Evolutionary conservation across 1,284 basidiomycete genomes (phyloP).

Genomic region (Pseudozyma sp.): DNA sequence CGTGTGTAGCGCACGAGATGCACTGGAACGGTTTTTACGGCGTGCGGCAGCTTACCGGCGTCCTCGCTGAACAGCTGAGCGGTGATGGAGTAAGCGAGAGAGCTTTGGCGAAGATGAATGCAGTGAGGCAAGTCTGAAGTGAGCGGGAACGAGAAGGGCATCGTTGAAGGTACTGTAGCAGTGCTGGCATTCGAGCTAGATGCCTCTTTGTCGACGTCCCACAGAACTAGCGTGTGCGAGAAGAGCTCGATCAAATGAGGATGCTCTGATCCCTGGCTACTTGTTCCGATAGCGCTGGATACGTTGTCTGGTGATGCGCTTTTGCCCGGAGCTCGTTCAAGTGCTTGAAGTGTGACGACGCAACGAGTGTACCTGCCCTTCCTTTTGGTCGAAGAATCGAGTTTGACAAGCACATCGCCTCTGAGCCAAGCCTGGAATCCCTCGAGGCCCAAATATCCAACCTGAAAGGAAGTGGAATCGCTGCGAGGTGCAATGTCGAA

Average conservation of each 20-base stretch:
- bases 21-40: constrained; percentile 43
- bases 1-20: constrained; percentile 62
- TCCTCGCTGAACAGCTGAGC: constrained; percentile 51
- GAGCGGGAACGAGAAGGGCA: constrained; percentile 64
- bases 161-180: constrained; percentile 42
- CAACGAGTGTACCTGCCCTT: constrained; percentile 40
- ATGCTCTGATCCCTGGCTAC: background rate
- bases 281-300: background rate
- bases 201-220: constrained; percentile 39
- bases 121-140: constrained; percentile 66
- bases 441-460: constrained; percentile 63
- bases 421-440: constrained; percentile 60
- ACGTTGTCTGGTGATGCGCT: background rate
- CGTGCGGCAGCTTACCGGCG: constrained; percentile 23
- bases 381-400: constrained; percentile 39
- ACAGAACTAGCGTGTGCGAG: constrained; percentile 45
- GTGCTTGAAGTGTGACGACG: constrained; percentile 26
- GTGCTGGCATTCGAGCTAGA: constrained; percentile 28
- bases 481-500: constrained; percentile 64
- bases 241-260: constrained; percentile 50
- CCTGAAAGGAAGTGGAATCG: constrained; percentile 66
- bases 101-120: constrained; percentile 57
- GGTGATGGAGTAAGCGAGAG: constrained; percentile 54
- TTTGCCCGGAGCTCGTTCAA: constrained; percentile 10
- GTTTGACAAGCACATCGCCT: constrained; percentile 66